Conservation (phyloP, 495 filamentous ascomycete genomes). For the Aspergillus mulundensis region DNA sequence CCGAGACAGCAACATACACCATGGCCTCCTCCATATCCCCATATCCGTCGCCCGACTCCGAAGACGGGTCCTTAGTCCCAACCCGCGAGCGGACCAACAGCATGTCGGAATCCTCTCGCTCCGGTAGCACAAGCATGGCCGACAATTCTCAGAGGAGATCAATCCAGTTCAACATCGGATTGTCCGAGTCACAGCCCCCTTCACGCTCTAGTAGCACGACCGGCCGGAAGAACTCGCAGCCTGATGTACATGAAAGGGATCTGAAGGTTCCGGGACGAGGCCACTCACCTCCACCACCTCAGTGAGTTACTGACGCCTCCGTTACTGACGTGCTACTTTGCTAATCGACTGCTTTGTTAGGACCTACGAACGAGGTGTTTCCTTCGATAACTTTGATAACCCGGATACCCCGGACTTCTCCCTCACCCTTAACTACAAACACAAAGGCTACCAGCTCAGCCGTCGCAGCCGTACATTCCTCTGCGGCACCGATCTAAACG, state of each 20-base stretch:
- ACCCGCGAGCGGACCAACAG: constrained; percentile 33
- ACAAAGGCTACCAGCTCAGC: constrained; percentile 82
- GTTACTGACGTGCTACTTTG: neutral
- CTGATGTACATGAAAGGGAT: constrained; percentile 26
- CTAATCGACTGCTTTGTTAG: constrained; percentile 19
- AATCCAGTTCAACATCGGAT: constrained; percentile 40
- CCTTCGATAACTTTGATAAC: constrained; percentile 91
- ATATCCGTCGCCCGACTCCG: constrained; percentile 48
- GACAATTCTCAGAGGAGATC: constrained; percentile 35
- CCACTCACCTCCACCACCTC: constrained; percentile 37
- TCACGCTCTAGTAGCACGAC: constrained; percentile 28
- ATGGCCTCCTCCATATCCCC: constrained; percentile 29
- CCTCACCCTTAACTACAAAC: constrained; percentile 81
- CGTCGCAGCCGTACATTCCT: constrained; percentile 87
- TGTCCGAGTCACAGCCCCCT: constrained; percentile 28
- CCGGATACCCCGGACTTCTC: constrained; percentile 75
- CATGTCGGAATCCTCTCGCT: constrained; percentile 11
- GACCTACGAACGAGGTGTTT: constrained; percentile 59
- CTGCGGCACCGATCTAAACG: constrained; percentile 89
- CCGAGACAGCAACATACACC: neutral
- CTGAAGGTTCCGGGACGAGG: constrained; percentile 25
- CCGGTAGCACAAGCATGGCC: constrained; percentile 20
- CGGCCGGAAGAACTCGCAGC: constrained; percentile 25
- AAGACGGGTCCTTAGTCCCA: constrained; percentile 31
- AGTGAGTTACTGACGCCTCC: constrained; percentile 21